These are phyloP conservation scores for Thraustochytrium sp. DNA, from an alignment of 352 stramenopile species.

Conservation along the genomic window DNA sequence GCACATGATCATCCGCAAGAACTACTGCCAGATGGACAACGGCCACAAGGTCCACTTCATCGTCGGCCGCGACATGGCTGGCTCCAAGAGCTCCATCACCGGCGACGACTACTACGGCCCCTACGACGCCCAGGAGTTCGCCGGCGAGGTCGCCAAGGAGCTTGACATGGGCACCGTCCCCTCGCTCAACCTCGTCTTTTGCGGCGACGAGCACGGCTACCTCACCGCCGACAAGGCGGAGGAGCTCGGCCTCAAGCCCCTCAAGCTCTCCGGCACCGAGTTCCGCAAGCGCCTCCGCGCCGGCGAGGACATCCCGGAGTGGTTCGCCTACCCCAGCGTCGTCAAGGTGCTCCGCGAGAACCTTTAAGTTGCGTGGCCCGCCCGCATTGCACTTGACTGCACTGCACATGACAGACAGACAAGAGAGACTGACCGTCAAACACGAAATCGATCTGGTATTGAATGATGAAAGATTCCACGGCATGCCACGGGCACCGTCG, in stretches of 20 bases:
- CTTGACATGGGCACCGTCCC: conserved; percentile 73
- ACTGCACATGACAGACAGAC: no score
- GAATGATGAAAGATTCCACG: no score
- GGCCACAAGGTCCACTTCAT: conserved; percentile 83
- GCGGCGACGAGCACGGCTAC: conserved; percentile 77
- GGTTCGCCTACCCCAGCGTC: conserved; percentile 82
- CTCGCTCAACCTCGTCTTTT: conserved; percentile 75
- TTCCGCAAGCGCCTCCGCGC: conserved; percentile 68
- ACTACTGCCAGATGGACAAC: conserved; percentile 58
- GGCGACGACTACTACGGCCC: conserved; percentile 83
- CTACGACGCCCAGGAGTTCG: conserved; percentile 80
- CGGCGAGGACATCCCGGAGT: conserved; percentile 81
- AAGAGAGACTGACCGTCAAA: no score
- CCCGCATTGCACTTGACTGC: background rate
- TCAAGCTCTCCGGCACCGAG: conserved; percentile 72
- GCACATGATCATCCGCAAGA: conserved; percentile 89
- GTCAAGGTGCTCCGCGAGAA: conserved; percentile 65
- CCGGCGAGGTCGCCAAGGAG: conserved; percentile 60
- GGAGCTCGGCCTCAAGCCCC: conserved; percentile 51
- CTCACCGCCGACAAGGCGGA: conserved; percentile 69
- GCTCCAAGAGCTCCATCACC: conserved; percentile 73
- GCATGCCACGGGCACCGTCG: no score
- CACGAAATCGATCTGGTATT: no score
- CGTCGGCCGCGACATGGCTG: conserved; percentile 82
- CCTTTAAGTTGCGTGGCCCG: background rate